Base-by-base conservation (phyloP, 2,329 filamentous ascomycete genomes). In the Nothopassalora personata region DNA sequence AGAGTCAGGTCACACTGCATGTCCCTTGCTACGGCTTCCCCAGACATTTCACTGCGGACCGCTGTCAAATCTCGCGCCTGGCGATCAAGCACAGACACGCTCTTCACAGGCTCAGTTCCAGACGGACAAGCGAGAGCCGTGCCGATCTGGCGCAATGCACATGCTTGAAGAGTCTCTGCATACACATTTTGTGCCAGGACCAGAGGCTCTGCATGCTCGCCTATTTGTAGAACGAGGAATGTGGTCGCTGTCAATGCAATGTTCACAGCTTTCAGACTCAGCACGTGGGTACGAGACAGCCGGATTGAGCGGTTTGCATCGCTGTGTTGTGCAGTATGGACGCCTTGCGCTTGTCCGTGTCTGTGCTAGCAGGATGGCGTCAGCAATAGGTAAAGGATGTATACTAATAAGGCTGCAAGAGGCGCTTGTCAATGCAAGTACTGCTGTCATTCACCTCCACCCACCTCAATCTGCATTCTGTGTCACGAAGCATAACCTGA, bases 251-350 rank as follows among this genome's bases (percentile, higher is more conserved):
- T 27, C 15, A 18, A 55, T 48, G 53, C 45, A 15, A 34, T 55
- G 15, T 48, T 48, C 46, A 28, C n/a, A 30, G 18, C 31, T n/a
- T 23, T 15, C 58, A 39, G 23, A 53, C 19, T 30, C 54, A 33
- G 48, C 56, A 51, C 51, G 33, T 60, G 27, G 47, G 47, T 53
- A 31, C 43, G 28, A 55, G 49, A 53, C 34, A 43, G 48, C 58
- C 58, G 13, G 47, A 58, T 53, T 46, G 43, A 53, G 53, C 50
- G 53, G 55, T 33, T 30, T 43, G 45, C 60, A 59, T 63, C 23
- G 53, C 34, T 30, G 57, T 59, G 61, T 59, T 19, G 58, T 57
- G 58, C 60, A 56, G 58, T 49, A 47, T 47, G 50, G 50, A 36
- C 56, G 58, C 58, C 58, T 60, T 63, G 60, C 58, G 53, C 43